These are phyloP conservation scores for Fraxinus greggii DNA, from an alignment of 305 asterid species.

Conservation along the genomic window DNA sequence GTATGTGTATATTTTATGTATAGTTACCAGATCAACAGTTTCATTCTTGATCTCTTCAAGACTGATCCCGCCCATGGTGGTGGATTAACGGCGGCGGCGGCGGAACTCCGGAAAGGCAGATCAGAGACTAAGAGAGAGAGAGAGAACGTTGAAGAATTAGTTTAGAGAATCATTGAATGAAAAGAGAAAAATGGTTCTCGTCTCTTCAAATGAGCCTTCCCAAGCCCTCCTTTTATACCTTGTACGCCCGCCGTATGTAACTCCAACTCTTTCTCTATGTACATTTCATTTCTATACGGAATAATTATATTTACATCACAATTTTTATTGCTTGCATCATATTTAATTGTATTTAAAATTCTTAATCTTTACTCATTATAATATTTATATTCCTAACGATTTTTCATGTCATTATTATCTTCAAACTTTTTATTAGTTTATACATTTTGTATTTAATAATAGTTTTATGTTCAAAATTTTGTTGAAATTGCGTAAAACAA, in stretches of 20 bases:
- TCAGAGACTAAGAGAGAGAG: not conserved
- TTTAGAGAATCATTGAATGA: conserved; percentile 17
- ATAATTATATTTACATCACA: no score
- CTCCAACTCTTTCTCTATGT: not conserved
- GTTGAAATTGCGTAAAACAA: no score
- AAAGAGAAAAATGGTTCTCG: not conserved
- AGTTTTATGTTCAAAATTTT: no score
- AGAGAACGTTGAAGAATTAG: not conserved
- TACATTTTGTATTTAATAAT: no score
- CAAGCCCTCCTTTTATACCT: conserved; percentile 24
- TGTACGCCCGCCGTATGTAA: not conserved
- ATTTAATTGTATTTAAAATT: no score
- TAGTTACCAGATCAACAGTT: conserved; percentile 49
- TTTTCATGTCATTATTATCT: no score
- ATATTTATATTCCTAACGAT: no score
- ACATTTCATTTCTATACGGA: not conserved
- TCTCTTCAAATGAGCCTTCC: not conserved
- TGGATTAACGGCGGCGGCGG: not conserved
- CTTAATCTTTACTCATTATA: no score
- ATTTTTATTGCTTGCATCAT: no score
- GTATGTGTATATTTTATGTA: not conserved
- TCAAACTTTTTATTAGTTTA: no score
- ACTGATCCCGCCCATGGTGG: conserved; percentile 34
- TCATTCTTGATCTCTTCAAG: conserved; percentile 51
- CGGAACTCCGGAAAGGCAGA: not conserved